Evolutionary conservation across 2,329 filamentous ascomycete genomes (phyloP), one percentile per base, ranked within the genome.

Genomic region (Ophiocordyceps camponoti-floridani): DNA sequence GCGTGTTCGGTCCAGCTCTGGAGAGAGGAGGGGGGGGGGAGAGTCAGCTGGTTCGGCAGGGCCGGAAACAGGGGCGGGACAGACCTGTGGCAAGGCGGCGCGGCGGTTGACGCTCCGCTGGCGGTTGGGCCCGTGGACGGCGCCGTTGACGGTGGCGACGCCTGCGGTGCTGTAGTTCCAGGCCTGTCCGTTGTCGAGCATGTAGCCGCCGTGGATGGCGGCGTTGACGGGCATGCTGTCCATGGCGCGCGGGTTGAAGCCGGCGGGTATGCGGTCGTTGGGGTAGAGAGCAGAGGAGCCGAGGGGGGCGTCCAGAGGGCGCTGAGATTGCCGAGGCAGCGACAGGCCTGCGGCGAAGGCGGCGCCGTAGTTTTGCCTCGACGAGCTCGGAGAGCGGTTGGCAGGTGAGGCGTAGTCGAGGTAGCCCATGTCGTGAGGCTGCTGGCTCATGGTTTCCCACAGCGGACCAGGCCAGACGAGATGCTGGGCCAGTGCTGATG

Each of bases 81-180:
- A 66, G 70, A 91, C 87, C 51, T 82, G 69, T 52, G 85, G 85
- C 44, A 93, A 66, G 43, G 79, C 79, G 44, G 73, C 68, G 49
- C 73, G 65, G 45, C 77, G 63, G 53, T 69, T 71, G 42, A 70
- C 66, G 46, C 64, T 63, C 50, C 73, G 68, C 59, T 78, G 58
- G 54, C 79, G 65, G 58, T 72, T 63, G 53, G 74, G 68, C 46
- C 77, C 77, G 47, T 78, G 79, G 52, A 88, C 70, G 49, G 75
- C 79, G 45, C 77, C 77, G 54, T 72, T 69, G 48, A 75, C 66
- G 0, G 70, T 74, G 19, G 69, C 69, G 50, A 86, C 84, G 42
- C 77, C 80, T 55, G 73, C 75, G 54, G 75, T 77, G 47, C 66
- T 69, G 52, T 85, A 79, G 59, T 79, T 84, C 87, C 87, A 94